Base-by-base conservation (phyloP, 2,329 filamentous ascomycete genomes). In the Berkeleyomyces rouxiae region DNA sequence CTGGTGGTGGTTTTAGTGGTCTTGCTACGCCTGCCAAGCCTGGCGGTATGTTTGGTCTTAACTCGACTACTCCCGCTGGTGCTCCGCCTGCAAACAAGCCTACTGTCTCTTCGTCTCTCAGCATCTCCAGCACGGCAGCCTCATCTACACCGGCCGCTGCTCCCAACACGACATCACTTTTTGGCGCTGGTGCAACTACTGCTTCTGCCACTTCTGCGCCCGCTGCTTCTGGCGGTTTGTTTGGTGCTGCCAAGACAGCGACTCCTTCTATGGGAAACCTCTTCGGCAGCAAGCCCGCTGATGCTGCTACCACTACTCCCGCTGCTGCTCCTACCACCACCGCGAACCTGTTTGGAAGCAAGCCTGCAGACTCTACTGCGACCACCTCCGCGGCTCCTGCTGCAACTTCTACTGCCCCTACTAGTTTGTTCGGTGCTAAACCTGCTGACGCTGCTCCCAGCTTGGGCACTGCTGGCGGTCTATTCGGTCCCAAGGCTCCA, bases 401-500 rank as follows among this genome's bases (percentile, higher is more conserved):
- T 43, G n/a, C 44, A 65, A 51, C 46, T 33, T 13, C 59, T 44
- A 44, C 58, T 49, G 31, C 61, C 39, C 33, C 57, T 43, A n/a
- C 58, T 42, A 64, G 66, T 16, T 55, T 68, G 4, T 69, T 69
- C 59, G 66, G 67, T 11, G 61, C 62, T 40, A 61, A 66, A 39
- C 44, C 67, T 23, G 58, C 60, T 23, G 53, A 46, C 16, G n/a
- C 43, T 40, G 23, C 61, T 23, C 3, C 61, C 9, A 10, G 57
- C 49, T 6, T 51, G 36, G 39, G 59, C 3, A 0, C 62, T 44
- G 16, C 46, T 53, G 11, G 40, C 31, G 58, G 71, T 7, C 66
- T 78, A 23, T 79, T 80, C 61, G 72, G 74, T 61, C 68, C 71
- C 16, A 77, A 76, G 68, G 71, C 74, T 44, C 70, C 74, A 7